Base-by-base conservation (phyloP, 1,284 basidiomycete genomes). In the Peniophora sp. region DNA sequence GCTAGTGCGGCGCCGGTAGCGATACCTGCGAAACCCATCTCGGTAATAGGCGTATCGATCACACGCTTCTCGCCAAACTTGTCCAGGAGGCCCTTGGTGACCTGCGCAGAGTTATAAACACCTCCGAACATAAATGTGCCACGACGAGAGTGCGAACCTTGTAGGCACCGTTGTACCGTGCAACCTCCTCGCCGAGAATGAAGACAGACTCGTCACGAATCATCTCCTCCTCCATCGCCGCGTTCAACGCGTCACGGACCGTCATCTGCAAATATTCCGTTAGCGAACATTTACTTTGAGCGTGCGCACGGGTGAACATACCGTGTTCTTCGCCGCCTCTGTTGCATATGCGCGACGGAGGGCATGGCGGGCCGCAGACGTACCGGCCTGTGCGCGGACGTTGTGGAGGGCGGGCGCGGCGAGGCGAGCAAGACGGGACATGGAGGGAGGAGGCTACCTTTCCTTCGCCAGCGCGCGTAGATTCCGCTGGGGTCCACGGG, bases 181-280 rank as follows among this genome's bases (percentile, higher is more conserved):
- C 96, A 51, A 99, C 97, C 71, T 99, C 97, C 72, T 99, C 97
- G 59, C 97, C 97, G 62, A 99, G 73, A 65, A 99, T 73, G 69
- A 97, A 99, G 49, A 99, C 97, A 38, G 76, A 88, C 68, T 96
- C 89, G 72, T 99, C 97, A 48, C 93, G 84, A 62, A 89, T 68
- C 97, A 99, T 99, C 76, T 99, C 97, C 74, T 99, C 97, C 76
- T 99, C 97, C 92, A 99, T 96, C 35, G 97, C 97, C 54, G 85
- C 74, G 74, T 98, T 99, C 60, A 99, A 85, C 39, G 97, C 97
- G 54, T 99, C 97, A 65, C 97, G 91, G 55, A 98, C 96, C 49
- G 94, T 98, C 92, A 98, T 91, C 89, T 95, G 65, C 44, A 16
- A 20, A 11, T 32, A 54, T 50, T 45, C 52, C 32, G 52, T 39